Base-by-base conservation (phyloP, 495 filamentous ascomycete genomes). In the Achaetomiella virescens region DNA sequence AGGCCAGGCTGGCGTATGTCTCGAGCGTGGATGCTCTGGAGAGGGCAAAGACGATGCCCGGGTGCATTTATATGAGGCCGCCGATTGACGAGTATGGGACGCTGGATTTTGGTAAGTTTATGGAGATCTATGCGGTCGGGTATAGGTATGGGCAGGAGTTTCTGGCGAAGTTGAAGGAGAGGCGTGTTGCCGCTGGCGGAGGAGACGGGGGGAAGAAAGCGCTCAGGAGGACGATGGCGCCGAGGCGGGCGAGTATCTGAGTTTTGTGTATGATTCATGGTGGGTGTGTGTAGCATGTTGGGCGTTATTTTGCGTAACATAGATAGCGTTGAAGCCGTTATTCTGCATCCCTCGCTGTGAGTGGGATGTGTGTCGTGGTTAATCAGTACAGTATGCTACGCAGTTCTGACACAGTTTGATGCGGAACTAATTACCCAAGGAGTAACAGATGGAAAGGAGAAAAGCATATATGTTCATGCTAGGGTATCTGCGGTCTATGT, bases 81-180 rank as follows among this genome's bases (percentile, higher is more conserved):
- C 93, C 93, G 3, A 87, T 99, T 52, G 95, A 97, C 63, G 78
- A 82, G 6, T 97, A 95, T 55, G 93, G 91, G 0, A 99, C 93
- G 8, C 71, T 99, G 48, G 95, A 97, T 42, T 99, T 99, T 75
- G 88, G 81, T 50, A 96, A 91, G 68, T 97, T 99, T 70, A 91
- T 96, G 57, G 93, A 97, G 75, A 97, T 99, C 55, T 96, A 92
- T 65, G 75, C 84, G 62, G 77, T 96, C 2, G 95, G 93, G 3
- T 96, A 95, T 68, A 73, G 79, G 31, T 97, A 84, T 72, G 93
- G 91, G 17, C 87, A 84, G 69, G 78, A 86, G 54, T 95, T 84
- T 70, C 69, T 98, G 40, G 81, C 78, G 27, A 76, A 83, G 53
- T 66, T 97, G 60, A 83, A 81, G 64, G 87, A 87, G 38, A 75